Evolutionary conservation across 345 rosid species (phyloP), one percentile per base, ranked within the genome.

Genomic region (Schrenkiella parvula): DNA sequence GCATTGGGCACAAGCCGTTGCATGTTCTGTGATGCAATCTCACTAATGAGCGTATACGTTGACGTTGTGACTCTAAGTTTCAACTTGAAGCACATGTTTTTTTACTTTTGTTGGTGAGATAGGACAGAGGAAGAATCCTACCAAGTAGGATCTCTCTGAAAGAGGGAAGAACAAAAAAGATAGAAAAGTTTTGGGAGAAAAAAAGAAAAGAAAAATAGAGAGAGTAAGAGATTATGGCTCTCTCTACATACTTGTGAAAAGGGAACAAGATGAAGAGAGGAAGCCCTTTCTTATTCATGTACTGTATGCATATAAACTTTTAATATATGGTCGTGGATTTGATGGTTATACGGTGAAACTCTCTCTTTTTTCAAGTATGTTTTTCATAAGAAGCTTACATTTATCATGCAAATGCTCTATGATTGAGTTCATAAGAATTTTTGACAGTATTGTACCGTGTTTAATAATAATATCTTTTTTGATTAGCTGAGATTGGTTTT

Each of bases 1-100:
- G 81, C 87, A 83, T 69, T 85, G 89, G 89, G 89, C 89, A 35
- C 89, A 85, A 78, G 87, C 87, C 18, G 87, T 85, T 69, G 89
- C 89, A 60, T 85, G 89, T 78, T 83, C 89, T 11, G 71, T 85
- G 32, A 78, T 83, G 86, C 86, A 82, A 38, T 82, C 80, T 21
- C 69, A 52, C 56, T 74, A 22, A 81, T 44, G 65, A 71, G 50
- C 48, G 22, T 22, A 46, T 15, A 60, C 46, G 68, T n/a, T n/a
- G n/a, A n/a, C n/a, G n/a, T 74, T 74, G 68, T n/a, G 25, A 67
- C 69, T 47, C 22, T 46, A 38, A 21, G 64, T 47, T 66, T 48
- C 66, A 37, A 47, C 72, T 29, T 52, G 41, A 68, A 32, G 11
- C 74, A 52, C 48, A 44, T 35, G 6, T 50, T 44, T 46, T 28